Base-by-base conservation (phyloP, 768 basidiomycete genomes). In the Jaapia argillacea region DNA sequence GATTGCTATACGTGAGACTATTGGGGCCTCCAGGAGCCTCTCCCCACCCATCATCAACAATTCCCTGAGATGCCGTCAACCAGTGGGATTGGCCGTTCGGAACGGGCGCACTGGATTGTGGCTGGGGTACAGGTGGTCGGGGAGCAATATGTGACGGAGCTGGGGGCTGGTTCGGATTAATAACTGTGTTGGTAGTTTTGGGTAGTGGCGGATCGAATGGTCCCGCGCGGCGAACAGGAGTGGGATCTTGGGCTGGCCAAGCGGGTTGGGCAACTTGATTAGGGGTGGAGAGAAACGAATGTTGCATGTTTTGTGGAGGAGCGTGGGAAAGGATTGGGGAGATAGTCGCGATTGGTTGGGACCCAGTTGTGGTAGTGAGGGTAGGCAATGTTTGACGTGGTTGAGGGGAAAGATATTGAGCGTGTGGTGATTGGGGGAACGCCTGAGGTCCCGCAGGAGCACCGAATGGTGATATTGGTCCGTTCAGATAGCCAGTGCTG, bases 1-100 rank as follows among this genome's bases (percentile, higher is more conserved):
- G 59, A 50, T 77, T 78, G 42, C 68, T 72, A 44, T 72, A 66
- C 0, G 79, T 77, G 16, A 81, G 63, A 46, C 74, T 75, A 47
- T 70, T 67, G 7, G 70, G 64, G 13, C 66, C 67, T 2, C 10
- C 7, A 7, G 65, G 64, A 16, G 54, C 44, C 36, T 64, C 57
- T 27, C 55, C 63, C 79, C 77, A 79, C 39, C 56, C 63, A 14
- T 74, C 72, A 26, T 74, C 69, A 0, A 65, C 56, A 26, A 56
- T 53, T 20, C 66, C 66, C 43, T 77, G 65, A 4, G 73, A 71
- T 7, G 74, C 64, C 40, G 63, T 58, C 38, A 68, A 55, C 81
- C 81, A 82, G 3, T 77, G 70, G 1, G 79, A 75, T 40, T 71
- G 64, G 13, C 79, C 71, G 24, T 58, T 54, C 14, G 48, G 35